Conservation (phyloP, 1,284 basidiomycete species). For the Stygiomarasmius scandens region DNA sequence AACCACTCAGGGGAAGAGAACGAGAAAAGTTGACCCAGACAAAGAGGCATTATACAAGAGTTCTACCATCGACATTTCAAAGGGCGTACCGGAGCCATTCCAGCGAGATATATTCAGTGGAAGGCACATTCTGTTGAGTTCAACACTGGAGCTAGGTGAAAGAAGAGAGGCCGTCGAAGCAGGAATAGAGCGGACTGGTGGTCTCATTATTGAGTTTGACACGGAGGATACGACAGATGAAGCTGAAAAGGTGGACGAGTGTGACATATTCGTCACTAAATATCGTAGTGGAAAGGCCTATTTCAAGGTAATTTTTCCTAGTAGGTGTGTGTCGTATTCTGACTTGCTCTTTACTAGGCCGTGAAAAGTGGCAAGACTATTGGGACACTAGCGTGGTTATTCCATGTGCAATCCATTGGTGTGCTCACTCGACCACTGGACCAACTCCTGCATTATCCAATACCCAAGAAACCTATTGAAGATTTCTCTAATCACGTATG, state of each 20-base stretch:
- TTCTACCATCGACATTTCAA: conserved; percentile 25
- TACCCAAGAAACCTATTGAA: conserved; percentile 47
- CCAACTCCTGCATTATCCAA: conserved; percentile 58
- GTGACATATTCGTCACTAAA: conserved; percentile 72
- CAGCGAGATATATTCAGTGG: conserved; percentile 45
- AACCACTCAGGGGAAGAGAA: conserved; percentile 20
- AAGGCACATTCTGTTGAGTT: conserved; percentile 61
- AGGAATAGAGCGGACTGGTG: conserved; percentile 60
- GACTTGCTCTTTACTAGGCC: conserved; percentile 46
- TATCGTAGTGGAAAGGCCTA: conserved; percentile 72
- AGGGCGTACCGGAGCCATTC: conserved; percentile 34
- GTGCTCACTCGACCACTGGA: conserved; percentile 68
- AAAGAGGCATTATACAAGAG: conserved; percentile 50
- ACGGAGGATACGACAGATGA: conserved; percentile 36
- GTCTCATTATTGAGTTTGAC: conserved; percentile 44
- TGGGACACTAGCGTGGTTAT: conserved; percentile 81
- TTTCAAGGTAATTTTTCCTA: conserved; percentile 49
- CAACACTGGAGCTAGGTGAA: conserved; percentile 53
- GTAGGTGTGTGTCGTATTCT: background rate
- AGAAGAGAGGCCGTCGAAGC: conserved; percentile 57
- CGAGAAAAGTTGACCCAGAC: conserved; percentile 35
- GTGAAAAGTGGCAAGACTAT: conserved; percentile 62
- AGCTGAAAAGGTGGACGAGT: conserved; percentile 39
- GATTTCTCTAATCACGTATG: conserved; percentile 47
- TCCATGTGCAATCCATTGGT: conserved; percentile 71